Evolutionary conservation across 2,329 filamentous ascomycete species (phyloP), one percentile per base, ranked within the genome.

Genomic region (Ploettnerulaceae sp.): DNA sequence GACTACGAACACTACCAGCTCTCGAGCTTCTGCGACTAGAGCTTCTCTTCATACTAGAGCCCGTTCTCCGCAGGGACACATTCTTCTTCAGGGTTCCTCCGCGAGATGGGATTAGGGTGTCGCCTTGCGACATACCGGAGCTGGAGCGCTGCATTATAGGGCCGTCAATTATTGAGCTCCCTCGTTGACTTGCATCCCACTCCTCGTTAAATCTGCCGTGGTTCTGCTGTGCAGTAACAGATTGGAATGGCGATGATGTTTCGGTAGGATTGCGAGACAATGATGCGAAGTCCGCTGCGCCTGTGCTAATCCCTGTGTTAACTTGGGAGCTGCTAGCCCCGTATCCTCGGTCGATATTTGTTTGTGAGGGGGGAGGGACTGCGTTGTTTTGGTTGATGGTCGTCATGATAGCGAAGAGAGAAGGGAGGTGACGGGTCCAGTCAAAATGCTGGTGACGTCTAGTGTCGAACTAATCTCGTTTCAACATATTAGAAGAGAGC

Each of bases 81-180:
- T 89, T 93, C 74, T 97, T 97, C 72, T 88, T 93, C 58, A 97
- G 73, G 0, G 90, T 96, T 49, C 88, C 87, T 51, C 74, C 74
- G 47, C 81, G 31, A 68, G 64, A 63, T 61, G 64, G 63, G 63
- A 61, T 63, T 65, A 47, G 67, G 14, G 55, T 59, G n/a, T 63
- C 60, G 38, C 56, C 60, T 45, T 61, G 61, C 35, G 61, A 60
- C 53, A 60, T 54, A 51, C 75, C 71, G 9, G 82, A 86, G 51
- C 72, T 72, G 45, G 82, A 76, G 56, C 82, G 80, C 64, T 82
- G 75, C 67, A 83, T 73, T 53, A 33, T n/a, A 4, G 57, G 48
- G 34, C 60, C 58, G 59, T 80, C 76, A 50, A 81, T 61, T 48
- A 85, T 72, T 28, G 82, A 85, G 57, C 77, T 78, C 36, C 81